Conservation (phyloP, 2,329 filamentous ascomycete species). For the Fusarium cicatricum region DNA sequence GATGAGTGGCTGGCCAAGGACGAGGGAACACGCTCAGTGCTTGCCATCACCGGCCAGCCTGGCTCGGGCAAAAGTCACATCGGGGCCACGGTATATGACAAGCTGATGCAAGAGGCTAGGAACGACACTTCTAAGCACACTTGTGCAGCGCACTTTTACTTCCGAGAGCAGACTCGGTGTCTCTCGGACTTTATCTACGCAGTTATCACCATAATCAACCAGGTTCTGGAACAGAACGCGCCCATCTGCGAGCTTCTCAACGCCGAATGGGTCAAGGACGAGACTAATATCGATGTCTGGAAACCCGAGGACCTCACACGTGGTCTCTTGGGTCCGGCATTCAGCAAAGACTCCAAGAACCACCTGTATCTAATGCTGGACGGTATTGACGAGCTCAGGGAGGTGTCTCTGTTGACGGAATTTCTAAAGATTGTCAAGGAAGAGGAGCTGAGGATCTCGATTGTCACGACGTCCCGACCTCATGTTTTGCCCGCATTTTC, state of each 20-base stretch:
- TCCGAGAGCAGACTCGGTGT: constrained; percentile 45
- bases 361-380: constrained; percentile 44
- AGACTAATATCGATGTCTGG: constrained; percentile 15
- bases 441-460: constrained; percentile 37
- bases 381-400: constrained; percentile 44
- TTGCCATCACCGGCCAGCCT: constrained; percentile 42
- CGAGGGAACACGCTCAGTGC: constrained; percentile 19
- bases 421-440: constrained; percentile 39
- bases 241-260: constrained; percentile 45
- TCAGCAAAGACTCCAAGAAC: constrained; percentile 30
- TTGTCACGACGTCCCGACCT: constrained; percentile 39
- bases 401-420: constrained; percentile 21
- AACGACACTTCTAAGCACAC: constrained; percentile 31
- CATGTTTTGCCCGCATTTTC: constrained; percentile 7
- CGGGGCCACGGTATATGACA: constrained; percentile 37
- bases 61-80: constrained; percentile 49
- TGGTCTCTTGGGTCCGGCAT: constrained; percentile 38
- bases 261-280: constrained; percentile 38
- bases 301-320: constrained; percentile 31
- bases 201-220: constrained; percentile 42
- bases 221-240: constrained; percentile 44
- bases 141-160: constrained; percentile 48
- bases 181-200: constrained; percentile 39
- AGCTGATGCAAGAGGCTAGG: constrained; percentile 16
- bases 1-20: constrained; percentile 37